A percentile compares a stretch with the other conserved stretches of the same genome.
Conservation (phyloP, 2,329 filamentous ascomycete genomes). For the Basipetospora chlamydospora region DNA sequence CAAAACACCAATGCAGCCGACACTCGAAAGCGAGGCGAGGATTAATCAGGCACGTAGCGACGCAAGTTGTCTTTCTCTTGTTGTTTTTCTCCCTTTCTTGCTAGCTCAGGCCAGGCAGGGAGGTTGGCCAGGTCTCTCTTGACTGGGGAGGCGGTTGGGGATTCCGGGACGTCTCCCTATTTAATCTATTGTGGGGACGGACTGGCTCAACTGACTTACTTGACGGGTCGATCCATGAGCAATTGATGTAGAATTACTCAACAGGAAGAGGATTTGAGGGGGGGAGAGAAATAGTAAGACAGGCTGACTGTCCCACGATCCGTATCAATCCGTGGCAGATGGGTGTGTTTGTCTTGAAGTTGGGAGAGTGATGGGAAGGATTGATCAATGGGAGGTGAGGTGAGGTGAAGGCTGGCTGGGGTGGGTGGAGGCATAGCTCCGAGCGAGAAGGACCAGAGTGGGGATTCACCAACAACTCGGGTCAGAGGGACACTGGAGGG, state of each 20-base stretch:
- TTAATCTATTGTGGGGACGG: constrained; percentile 2
- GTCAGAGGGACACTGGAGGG: too few species aligned
- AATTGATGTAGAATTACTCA: not conserved
- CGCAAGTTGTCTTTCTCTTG: too few species aligned
- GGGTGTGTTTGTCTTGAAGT: too few species aligned
- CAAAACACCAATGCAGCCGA: not conserved
- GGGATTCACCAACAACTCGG: too few species aligned
- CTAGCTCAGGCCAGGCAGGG: not conserved
- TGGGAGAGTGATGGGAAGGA: too few species aligned
- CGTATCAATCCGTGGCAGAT: too few species aligned
- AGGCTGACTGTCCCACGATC: not conserved
- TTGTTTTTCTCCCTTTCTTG: not conserved
- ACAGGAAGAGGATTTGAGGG: not conserved
- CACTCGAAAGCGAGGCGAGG: too few species aligned
- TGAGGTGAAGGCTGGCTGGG: too few species aligned
- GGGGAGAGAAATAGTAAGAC: constrained; percentile 2
- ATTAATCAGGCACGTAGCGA: too few species aligned
- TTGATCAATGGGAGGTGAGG: too few species aligned
- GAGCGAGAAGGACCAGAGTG: too few species aligned
- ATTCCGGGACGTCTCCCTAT: not conserved
- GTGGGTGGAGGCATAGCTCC: too few species aligned
- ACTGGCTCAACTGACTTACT: constrained; percentile 6
- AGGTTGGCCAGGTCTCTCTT: not conserved
- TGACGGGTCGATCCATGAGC: constrained; percentile 7
- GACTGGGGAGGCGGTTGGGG: not conserved